phyloP scores from a whole-genome alignment of 192 early-diverging fungal genomes.

The Haplosporangium gracile region DNA sequence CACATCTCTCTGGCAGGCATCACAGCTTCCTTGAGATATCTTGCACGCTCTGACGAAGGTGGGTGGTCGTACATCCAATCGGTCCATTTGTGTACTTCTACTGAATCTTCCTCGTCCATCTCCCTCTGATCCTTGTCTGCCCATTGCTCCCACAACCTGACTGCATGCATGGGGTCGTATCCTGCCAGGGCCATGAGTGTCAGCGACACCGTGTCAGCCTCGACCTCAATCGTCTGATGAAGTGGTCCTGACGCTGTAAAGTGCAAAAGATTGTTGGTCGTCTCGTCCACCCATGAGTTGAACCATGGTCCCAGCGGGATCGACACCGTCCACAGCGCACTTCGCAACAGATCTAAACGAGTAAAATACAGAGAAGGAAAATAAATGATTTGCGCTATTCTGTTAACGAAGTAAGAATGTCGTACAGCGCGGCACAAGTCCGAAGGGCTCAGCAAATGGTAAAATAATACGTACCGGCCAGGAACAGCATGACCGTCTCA shows the following conservation, averaged over 20 bases:
- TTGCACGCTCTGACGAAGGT: conserved; percentile 49
- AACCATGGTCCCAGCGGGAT: conserved; percentile 49
- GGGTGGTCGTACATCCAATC: conserved; percentile 59
- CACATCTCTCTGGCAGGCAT: conserved; percentile 49
- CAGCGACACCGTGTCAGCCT: conserved; percentile 65
- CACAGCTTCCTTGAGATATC: conserved; percentile 43
- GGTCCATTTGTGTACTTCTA: conserved; percentile 51
- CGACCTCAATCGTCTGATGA: conserved; percentile 58
- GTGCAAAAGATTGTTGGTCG: conserved; percentile 36
- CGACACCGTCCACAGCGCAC: conserved; percentile 49
- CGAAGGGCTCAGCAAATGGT: neutral
- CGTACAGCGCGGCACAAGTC: neutral
- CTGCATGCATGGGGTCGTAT: conserved; percentile 65
- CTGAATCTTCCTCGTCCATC: conserved; percentile 36
- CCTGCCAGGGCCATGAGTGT: conserved; percentile 68
- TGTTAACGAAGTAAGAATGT: neutral
- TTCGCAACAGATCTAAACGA: conserved; percentile 35
- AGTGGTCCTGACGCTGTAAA: conserved; percentile 41
- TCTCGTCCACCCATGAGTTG: conserved; percentile 44
- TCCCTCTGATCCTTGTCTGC: conserved; percentile 48
- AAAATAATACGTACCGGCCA: conserved; percentile 54
- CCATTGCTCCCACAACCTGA: conserved; percentile 67
- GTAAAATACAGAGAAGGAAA: neutral
- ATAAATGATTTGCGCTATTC: neutral
- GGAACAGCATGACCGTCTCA: conserved; percentile 61